Base-by-base conservation (phyloP, 2,329 filamentous ascomycete genomes). In the Rhynchosporium secalis region DNA sequence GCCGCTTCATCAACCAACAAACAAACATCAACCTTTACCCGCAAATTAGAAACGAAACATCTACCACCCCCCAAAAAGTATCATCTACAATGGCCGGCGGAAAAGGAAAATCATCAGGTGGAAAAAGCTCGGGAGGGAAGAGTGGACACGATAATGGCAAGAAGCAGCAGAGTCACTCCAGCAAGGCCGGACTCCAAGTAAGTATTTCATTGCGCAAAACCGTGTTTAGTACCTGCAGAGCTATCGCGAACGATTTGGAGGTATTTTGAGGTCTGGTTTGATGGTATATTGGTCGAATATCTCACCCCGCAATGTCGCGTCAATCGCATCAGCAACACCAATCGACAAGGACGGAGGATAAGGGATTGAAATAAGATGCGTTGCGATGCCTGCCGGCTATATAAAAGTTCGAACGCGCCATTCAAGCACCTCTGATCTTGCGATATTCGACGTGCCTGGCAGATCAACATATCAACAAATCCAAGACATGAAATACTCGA, bases 61-160 rank as follows among this genome's bases (percentile, higher is more conserved):
- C 45, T 31, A 56, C 58, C 51, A 48, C 41, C 58, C 45, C 28
- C 40, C 49, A 41, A 54, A 31, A 60, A 58, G 54, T 38, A 65
- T 62, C 40, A 64, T 62, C 56, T 54, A 62, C 65, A 69, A 75
- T 75, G 73, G 72, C 73, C 48, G 73, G 73, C 47, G 73, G 73
- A 65, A 75, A 75, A 65, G 73, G 73, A 69, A 75, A 75, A 68
- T 73, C 71, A 62, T 73, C 72, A 26, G 73, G 72, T 56, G 73
- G 73, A 60, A 75, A 75, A 70, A 73, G 72, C 15, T 74, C 73
- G n/a, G 73, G 73, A 67, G 73, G 73, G 61, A 75, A 75, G 69
- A 69, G 72, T 41, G 73, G 73, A 56, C 69, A 67, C 29, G 73
- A 74, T 63, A 69, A 67, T 52, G 69, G 62, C 63, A 74, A 75